Base-by-base conservation (phyloP, 805 yeast species). In the Yueomyces sp. region DNA sequence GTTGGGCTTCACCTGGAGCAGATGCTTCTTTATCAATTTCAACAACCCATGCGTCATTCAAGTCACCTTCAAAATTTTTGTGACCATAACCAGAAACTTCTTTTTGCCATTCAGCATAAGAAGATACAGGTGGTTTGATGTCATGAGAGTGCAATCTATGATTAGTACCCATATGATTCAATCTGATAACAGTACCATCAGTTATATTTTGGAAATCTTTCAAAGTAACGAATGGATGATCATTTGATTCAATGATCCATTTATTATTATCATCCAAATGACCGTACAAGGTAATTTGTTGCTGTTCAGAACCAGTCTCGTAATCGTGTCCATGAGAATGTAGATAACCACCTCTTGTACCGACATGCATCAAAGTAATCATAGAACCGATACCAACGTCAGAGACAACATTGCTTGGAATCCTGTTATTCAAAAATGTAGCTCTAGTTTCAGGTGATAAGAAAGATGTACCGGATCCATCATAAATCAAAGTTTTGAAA, bases 111-210 rank as follows among this genome's bases (percentile, higher is more conserved):
- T 84, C 94, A 43, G 59, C 51, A 42, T 63, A 63, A 57, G 76
- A 81, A 47, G 81, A 68, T 27, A 82, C 85, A n/a, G 90, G 85
- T 28, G 90, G 79, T 63, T 84, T 81, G 52, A 81, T 81, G 57
- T 84, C 92, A 59, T 84, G 94, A n/a, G 92, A 79, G 63, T 84
- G 94, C 57, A 84, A 70, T 69, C 92, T 75, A 59, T 82, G 65
- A 40, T 70, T 67, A 28, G 85, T 72, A 42, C 59, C 54, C 12
- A 65, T 56, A 59, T 83, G 92, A 49, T 59, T 64, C 55, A 84
- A 69, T 67, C 87, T 74, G 52, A 84, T 74, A 62, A 81, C 81
- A 49, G 79, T 77, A 46, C 85, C 85, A 57, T 82, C 78, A 5
- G 67, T 65, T 48, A 84, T 68, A 41, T 80, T 81, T 45, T 71